Conservation (phyloP, 2,329 filamentous ascomycete genomes). For the Aureobasidium sp. region DNA sequence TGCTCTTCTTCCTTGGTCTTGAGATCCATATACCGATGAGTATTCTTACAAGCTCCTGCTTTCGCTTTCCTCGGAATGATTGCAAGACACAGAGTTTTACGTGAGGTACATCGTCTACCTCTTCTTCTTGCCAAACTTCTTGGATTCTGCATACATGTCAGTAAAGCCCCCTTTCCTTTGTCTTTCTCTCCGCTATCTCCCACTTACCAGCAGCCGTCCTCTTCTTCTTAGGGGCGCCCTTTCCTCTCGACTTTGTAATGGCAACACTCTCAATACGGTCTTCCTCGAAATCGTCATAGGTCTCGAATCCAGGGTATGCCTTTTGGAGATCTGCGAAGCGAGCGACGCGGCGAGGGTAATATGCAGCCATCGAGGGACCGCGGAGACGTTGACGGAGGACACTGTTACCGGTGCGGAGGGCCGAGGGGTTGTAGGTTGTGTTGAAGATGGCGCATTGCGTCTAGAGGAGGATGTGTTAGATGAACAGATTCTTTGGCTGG, state of each 20-base stretch:
- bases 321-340: constrained; percentile 79
- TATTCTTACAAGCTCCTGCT: constrained; percentile 6
- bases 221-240: constrained; percentile 93
- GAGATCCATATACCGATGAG: neutral
- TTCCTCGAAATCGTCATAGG: constrained; percentile 80
- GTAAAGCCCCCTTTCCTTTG: neutral
- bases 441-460: constrained; percentile 93
- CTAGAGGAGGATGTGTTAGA: constrained; percentile 55
- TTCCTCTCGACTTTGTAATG: constrained; percentile 76
- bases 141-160: constrained; percentile 16
- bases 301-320: constrained; percentile 72
- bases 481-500: no score
- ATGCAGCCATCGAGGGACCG: constrained; percentile 84
- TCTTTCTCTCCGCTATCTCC: neutral
- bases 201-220: constrained; percentile 56
- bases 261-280: constrained; percentile 79
- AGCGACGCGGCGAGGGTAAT: constrained; percentile 84
- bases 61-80: neutral
- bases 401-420: constrained; percentile 88
- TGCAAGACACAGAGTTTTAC: neutral
- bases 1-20: constrained; percentile 1
- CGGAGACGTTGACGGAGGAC: constrained; percentile 88
- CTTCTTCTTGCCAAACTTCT: constrained; percentile 24
- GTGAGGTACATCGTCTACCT: neutral
- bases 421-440: constrained; percentile 88